Conservation (phyloP, 1,284 basidiomycete genomes). For the Leccinum laetum region DNA sequence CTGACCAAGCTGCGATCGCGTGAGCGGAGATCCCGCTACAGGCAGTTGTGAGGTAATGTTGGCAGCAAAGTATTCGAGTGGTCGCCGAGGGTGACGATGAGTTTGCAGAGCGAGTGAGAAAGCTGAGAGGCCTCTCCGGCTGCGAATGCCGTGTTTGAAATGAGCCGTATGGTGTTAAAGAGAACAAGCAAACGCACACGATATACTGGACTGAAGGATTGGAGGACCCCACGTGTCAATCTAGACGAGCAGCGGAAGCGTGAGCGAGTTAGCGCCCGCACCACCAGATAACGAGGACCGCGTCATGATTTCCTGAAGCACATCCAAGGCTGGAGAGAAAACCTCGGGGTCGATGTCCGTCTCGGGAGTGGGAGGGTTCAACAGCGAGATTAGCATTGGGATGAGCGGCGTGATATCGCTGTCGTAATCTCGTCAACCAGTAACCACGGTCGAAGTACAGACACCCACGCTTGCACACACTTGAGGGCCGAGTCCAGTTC, state of each 20-base stretch:
- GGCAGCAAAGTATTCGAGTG: constrained; percentile 82
- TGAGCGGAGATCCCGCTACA: constrained; percentile 27
- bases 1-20: constrained; percentile 60
- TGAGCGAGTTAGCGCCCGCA: constrained; percentile 69
- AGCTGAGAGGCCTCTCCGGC: constrained; percentile 51
- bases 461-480: constrained; percentile 83
- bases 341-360: constrained; percentile 44
- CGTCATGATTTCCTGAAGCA: constrained; percentile 76
- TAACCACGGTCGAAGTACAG: constrained; percentile 45
- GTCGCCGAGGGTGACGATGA: constrained; percentile 80
- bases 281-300: constrained; percentile 74
- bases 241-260: constrained; percentile 83
- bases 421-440: not conserved
- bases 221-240: constrained; percentile 51
- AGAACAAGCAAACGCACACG: constrained; percentile 31
- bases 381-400: constrained; percentile 36
- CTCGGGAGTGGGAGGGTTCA: constrained; percentile 28
- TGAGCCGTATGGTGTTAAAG: not conserved
- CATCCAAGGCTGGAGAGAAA: constrained; percentile 68
- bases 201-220: constrained; percentile 52
- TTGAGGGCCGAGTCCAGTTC: constrained; percentile 72
- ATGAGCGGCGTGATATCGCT: constrained; percentile 67
- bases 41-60: constrained; percentile 51
- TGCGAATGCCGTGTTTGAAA: constrained; percentile 5
- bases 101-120: constrained; percentile 73